Evolutionary conservation across 1,284 basidiomycete genomes (phyloP).

Genomic region (Coriolopsis trogii): DNA sequence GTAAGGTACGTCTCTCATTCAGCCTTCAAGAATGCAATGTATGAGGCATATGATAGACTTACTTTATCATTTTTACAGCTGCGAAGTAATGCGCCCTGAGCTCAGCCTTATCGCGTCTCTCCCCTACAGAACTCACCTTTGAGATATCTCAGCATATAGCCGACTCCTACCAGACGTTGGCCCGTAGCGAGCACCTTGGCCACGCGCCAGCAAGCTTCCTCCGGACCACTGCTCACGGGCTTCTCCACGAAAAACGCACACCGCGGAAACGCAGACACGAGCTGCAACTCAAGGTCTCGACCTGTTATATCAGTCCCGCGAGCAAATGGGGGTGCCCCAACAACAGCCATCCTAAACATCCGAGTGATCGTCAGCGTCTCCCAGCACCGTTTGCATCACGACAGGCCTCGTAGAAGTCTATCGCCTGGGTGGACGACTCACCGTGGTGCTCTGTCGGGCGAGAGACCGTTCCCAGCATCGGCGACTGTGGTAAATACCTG

Average conservation of each 20-base stretch:
- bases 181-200: constrained; percentile 15
- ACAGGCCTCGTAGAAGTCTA: too few relatives aligned
- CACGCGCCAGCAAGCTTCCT: constrained; percentile 28
- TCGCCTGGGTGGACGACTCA: too few relatives aligned
- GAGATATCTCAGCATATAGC: constrained; percentile 59
- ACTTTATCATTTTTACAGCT: constrained; percentile 67
- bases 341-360: constrained; percentile 56
- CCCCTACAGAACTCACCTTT: constrained; percentile 32
- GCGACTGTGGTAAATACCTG: constrained; percentile 16
- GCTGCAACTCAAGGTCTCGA: constrained; percentile 57
- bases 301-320: constrained; percentile 51
- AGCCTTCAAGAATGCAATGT: too few relatives aligned
- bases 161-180: constrained; percentile 27
- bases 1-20: not conserved
- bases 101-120: not conserved
- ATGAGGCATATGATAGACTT: too few relatives aligned
- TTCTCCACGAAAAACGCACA: constrained; percentile 64
- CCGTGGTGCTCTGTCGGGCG: constrained; percentile 11
- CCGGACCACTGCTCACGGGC: constrained; percentile 42
- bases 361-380: too few relatives aligned
- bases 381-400: too few relatives aligned
- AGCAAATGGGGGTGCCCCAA: constrained; percentile 60
- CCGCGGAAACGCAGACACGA: constrained; percentile 55
- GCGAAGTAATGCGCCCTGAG: not conserved
- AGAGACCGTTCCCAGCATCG: constrained; percentile 12